Conservation (phyloP, 495 filamentous ascomycete genomes). For the Trichoderma reesei region DNA sequence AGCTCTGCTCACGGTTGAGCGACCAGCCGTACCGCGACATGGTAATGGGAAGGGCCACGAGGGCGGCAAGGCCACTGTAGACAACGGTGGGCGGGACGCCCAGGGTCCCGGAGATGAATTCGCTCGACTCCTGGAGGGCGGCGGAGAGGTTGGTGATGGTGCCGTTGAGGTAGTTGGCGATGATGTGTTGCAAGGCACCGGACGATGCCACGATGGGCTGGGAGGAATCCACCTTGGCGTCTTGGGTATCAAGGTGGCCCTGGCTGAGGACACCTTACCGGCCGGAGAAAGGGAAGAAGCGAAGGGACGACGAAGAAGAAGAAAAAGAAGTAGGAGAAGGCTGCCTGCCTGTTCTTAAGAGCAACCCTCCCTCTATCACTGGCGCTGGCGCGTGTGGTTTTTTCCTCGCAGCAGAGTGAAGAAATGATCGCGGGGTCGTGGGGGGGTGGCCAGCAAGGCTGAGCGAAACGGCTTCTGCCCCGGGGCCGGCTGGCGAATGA, state of each 20-base stretch:
- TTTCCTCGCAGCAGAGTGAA: background rate
- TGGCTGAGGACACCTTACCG: constrained; percentile 29
- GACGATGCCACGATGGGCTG: constrained; percentile 37
- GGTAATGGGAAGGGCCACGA: constrained; percentile 43
- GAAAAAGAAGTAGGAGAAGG: background rate
- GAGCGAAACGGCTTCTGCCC: background rate
- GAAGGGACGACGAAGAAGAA: constrained; percentile 5
- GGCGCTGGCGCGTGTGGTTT: background rate
- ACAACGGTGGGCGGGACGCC: constrained; percentile 35
- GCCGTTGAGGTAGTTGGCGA: constrained; percentile 34
- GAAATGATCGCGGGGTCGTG: constrained; percentile 1
- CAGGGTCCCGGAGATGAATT: constrained; percentile 43
- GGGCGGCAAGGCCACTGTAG: constrained; percentile 34
- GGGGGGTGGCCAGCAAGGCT: background rate
- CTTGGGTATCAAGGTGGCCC: constrained; percentile 25
- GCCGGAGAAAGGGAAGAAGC: constrained; percentile 11
- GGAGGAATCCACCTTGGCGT: constrained; percentile 48
- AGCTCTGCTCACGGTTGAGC: constrained; percentile 32
- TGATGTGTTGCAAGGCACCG: constrained; percentile 40
- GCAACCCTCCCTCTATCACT: background rate
- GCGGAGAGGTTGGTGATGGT: constrained; percentile 29
- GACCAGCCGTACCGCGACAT: constrained; percentile 59
- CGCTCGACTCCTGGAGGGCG: constrained; percentile 43
- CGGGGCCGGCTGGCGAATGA: background rate
- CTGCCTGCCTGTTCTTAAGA: background rate